A percentile compares a stretch with the other conserved stretches of the same genome.
These are phyloP conservation scores for Eimeria mitis DNA, from an alignment of 169 alveolate genomes.

Conservation along the genomic window DNA sequence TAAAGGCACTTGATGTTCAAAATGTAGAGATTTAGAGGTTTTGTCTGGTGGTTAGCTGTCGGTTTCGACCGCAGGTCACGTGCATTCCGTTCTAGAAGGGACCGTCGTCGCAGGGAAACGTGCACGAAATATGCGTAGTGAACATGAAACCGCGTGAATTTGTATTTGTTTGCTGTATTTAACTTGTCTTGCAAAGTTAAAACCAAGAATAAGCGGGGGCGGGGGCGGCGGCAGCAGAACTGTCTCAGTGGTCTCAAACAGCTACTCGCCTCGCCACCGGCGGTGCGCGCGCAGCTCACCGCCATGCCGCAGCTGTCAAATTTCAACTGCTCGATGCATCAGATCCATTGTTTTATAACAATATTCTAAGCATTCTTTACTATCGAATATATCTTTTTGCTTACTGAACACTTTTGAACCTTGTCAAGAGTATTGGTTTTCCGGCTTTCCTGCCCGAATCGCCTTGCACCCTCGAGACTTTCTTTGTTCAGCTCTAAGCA, in stretches of 20 bases:
- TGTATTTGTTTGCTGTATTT: not conserved
- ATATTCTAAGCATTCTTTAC: not conserved
- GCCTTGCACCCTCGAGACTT: not conserved
- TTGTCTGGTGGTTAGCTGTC: not conserved
- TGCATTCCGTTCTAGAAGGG: too few relatives aligned
- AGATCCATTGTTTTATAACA: slow-evolving; percentile 1
- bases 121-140: not conserved
- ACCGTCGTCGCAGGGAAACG: not conserved
- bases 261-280: not conserved
- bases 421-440: not conserved
- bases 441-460: not conserved
- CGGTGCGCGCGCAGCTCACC: not conserved
- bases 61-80: not conserved
- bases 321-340: not conserved
- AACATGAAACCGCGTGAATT: not conserved
- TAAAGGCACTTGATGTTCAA: not conserved
- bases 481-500: not conserved
- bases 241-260: not conserved
- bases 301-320: not conserved
- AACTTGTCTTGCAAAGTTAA: not conserved
- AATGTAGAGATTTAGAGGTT: not conserved
- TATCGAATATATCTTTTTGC: not conserved
- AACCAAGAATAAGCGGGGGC: not conserved
- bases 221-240: not conserved
- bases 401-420: not conserved